Evolutionary conservation across 2,329 filamentous ascomycete genomes (phyloP).

Genomic region (Fusarium sp.): DNA sequence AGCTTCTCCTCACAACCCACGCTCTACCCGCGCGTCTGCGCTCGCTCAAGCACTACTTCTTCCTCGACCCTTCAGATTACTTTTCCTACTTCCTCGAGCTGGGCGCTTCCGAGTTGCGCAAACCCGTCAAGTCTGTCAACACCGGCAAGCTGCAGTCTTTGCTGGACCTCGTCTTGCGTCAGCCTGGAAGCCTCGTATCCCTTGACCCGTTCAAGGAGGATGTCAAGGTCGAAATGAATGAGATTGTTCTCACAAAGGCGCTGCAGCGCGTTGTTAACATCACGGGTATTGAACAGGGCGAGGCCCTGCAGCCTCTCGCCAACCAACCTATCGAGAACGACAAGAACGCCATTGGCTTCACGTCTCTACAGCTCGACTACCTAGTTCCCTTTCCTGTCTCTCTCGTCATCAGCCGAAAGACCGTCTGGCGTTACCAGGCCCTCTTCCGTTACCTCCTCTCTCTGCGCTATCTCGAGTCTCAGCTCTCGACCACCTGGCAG

Average conservation of each 20-base stretch:
- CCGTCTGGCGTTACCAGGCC: conserved; percentile 94
- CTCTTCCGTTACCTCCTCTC: conserved; percentile 95
- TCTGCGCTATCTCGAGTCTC: conserved; percentile 86
- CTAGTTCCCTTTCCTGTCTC: conserved; percentile 94
- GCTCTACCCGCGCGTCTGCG: conserved; percentile 86
- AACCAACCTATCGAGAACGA: conserved; percentile 78
- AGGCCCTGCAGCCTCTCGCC: conserved; percentile 78
- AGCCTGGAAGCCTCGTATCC: conserved; percentile 92
- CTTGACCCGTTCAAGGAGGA: conserved; percentile 98
- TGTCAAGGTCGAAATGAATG: conserved; percentile 97
- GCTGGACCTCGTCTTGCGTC: conserved; percentile 94
- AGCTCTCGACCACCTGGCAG: conserved; percentile 89
- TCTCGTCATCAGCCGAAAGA: conserved; percentile 94
- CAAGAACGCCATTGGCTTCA: conserved; percentile 89
- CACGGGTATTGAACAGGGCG: conserved; percentile 91
- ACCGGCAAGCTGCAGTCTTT: conserved; percentile 93
- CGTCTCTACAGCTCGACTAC: conserved; percentile 93
- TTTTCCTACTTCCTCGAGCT: conserved; percentile 98
- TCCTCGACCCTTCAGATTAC: conserved; percentile 96
- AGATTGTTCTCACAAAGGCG: conserved; percentile 90
- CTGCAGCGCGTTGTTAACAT: conserved; percentile 97
- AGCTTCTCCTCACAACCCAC: conserved; percentile 91
- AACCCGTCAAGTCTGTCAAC: conserved; percentile 89
- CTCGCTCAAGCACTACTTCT: conserved; percentile 98
- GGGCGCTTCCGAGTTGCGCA: conserved; percentile 86